These are phyloP conservation scores for Leccinellum luteum DNA, from an alignment of 768 basidiomycete species.

Conservation along the genomic window DNA sequence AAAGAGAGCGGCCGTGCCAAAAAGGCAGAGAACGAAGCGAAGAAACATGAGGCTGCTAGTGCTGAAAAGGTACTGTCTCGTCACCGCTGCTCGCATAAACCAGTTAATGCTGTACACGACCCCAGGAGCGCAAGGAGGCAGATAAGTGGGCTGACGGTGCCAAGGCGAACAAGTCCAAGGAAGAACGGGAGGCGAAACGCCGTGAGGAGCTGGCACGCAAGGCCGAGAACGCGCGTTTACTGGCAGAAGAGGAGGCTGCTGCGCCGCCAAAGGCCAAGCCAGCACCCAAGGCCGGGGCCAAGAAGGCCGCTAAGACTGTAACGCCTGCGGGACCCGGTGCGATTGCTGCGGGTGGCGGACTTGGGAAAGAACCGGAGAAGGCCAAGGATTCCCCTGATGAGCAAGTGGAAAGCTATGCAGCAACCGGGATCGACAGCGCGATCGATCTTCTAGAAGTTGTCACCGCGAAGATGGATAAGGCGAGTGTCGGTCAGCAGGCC, in stretches of 20 bases:
- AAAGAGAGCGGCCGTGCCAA: constrained; percentile 88
- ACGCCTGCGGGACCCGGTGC: constrained; percentile 81
- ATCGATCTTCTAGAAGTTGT: constrained; percentile 87
- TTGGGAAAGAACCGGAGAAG: constrained; percentile 29
- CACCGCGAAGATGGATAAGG: constrained; percentile 91
- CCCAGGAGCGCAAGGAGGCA: constrained; percentile 70
- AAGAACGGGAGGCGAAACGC: constrained; percentile 79
- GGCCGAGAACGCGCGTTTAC: constrained; percentile 77
- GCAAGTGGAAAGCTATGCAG: constrained; percentile 67
- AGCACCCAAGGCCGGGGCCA: constrained; percentile 61
- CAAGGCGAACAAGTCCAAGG: constrained; percentile 65
- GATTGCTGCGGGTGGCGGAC: constrained; percentile 69
- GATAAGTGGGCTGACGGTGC: constrained; percentile 63
- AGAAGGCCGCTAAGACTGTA: constrained; percentile 50
- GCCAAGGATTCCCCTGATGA: constrained; percentile 29
- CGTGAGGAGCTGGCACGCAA: constrained; percentile 81
- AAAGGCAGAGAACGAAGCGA: constrained; percentile 88
- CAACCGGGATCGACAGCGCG: constrained; percentile 89
- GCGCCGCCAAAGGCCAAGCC: constrained; percentile 57
- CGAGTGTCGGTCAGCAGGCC: constrained; percentile 83
- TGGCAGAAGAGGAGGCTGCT: constrained; percentile 84
- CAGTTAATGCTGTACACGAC: constrained; percentile 1
- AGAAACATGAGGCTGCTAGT: constrained; percentile 64
- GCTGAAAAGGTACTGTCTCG: constrained; percentile 52
- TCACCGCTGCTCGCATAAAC: not conserved